A percentile compares a stretch with the other conserved stretches of the same genome.
phyloP scores from a whole-genome alignment of 192 early-diverging fungal genomes.

The Linnemannia elongata region DNA sequence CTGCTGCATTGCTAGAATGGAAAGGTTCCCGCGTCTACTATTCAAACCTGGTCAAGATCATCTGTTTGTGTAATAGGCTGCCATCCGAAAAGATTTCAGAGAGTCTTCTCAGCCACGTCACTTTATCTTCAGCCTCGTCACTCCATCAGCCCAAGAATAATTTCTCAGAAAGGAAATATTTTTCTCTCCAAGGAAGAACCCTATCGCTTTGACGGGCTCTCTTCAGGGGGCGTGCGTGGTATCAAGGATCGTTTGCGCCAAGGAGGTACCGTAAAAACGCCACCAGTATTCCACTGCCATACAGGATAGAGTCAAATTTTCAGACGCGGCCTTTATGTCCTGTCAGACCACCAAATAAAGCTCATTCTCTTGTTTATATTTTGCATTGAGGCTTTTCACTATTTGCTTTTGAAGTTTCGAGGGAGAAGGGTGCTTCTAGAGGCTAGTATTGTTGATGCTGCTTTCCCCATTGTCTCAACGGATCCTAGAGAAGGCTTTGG shows the following conservation, averaged over 20 bases:
- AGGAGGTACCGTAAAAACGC: background rate
- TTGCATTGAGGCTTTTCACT: background rate
- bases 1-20: background rate
- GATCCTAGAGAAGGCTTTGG: background rate
- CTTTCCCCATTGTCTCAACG: background rate
- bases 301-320: background rate
- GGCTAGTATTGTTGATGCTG: background rate
- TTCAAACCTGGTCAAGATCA: background rate
- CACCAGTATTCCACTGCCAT: background rate
- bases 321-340: background rate
- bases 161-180: background rate
- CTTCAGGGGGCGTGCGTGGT: background rate
- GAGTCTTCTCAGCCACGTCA: too few species aligned
- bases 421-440: background rate
- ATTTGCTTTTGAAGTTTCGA: background rate
- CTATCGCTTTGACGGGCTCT: background rate
- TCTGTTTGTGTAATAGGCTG: background rate
- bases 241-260: background rate
- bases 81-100: background rate
- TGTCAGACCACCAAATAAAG: background rate
- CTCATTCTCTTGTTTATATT: background rate
- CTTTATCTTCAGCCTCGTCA: slow-evolving; percentile 3
- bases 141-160: background rate
- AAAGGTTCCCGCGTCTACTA: background rate
- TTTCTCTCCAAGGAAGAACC: background rate